A percentile compares a stretch with the other conserved stretches of the same genome.
phyloP scores from a whole-genome alignment of 2,329 filamentous ascomycete genomes.

The Fusarium nurragi region DNA sequence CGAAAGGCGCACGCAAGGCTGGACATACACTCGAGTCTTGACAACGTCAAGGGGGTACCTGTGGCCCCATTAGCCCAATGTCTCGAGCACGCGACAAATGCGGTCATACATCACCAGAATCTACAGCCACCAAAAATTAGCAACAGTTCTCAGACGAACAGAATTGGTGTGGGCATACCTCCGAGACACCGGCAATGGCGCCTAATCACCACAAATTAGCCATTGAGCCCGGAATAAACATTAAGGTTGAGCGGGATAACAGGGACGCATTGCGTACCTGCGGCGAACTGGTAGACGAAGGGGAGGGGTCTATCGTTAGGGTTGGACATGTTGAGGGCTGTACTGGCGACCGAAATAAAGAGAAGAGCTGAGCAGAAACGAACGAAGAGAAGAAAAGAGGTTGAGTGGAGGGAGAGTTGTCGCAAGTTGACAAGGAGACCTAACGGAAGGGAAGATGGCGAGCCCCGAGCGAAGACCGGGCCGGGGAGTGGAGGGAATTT shows the following conservation, averaged over 20 bases:
- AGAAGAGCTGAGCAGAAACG: neutral
- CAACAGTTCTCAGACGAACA: constrained; percentile 29
- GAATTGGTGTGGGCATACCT: constrained; percentile 67
- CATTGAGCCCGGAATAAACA: constrained; percentile 15
- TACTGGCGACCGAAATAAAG: constrained; percentile 6
- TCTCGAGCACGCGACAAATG: constrained; percentile 36
- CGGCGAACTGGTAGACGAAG: constrained; percentile 94
- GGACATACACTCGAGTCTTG: constrained; percentile 91
- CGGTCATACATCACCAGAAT: constrained; percentile 82
- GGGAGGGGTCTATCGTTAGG: constrained; percentile 77
- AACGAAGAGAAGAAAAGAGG: constrained; percentile 4
- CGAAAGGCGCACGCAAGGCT: constrained; percentile 32
- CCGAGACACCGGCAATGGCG: constrained; percentile 96
- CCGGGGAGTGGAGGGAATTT: constrained; percentile 45
- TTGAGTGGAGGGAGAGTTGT: constrained; percentile 27
- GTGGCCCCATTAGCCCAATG: constrained; percentile 35
- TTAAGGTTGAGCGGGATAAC: constrained; percentile 6
- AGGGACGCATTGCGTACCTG: constrained; percentile 67
- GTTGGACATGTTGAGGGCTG: constrained; percentile 46
- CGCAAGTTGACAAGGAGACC: constrained; percentile 16
- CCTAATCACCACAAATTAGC: constrained; percentile 57
- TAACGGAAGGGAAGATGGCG: constrained; percentile 36
- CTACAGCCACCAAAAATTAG: constrained; percentile 56
- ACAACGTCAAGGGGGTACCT: constrained; percentile 99
- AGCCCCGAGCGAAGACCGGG: constrained; percentile 44